These are phyloP conservation scores for Kluyveromyces siamensis DNA, from an alignment of 805 yeast species.

Conservation along the genomic window DNA sequence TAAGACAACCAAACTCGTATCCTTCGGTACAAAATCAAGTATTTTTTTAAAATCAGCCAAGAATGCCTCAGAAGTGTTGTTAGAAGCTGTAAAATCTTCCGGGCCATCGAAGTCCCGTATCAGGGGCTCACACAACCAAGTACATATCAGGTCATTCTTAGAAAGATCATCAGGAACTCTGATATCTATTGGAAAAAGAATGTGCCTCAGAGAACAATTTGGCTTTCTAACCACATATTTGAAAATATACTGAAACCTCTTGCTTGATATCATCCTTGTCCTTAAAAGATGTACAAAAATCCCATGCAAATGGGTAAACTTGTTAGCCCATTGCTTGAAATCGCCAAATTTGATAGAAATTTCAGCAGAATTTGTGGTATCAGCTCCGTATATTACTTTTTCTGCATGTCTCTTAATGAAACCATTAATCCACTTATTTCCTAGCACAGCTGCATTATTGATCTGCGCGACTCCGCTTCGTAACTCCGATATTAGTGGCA, in stretches of 20 bases:
- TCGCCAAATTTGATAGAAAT: conserved; percentile 9
- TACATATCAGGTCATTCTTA: background rate
- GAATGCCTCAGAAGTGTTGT: background rate
- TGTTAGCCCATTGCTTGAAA: conserved; percentile 12
- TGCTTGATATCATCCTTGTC: conserved; percentile 4
- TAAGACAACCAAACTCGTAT: background rate
- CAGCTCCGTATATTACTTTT: conserved; percentile 15
- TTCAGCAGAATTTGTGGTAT: background rate
- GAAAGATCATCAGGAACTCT: background rate
- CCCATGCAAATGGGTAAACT: conserved; percentile 13
- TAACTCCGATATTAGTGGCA: conserved; percentile 11
- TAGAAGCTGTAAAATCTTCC: background rate
- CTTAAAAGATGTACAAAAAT: conserved; percentile 14
- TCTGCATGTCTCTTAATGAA: conserved; percentile 17
- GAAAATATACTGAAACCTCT: conserved; percentile 1
- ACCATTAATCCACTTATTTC: conserved; percentile 19
- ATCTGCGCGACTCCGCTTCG: conserved; percentile 8
- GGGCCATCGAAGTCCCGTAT: background rate
- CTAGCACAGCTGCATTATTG: conserved; percentile 5
- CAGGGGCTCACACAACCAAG: background rate
- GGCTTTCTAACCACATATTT: background rate
- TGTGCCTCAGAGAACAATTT: background rate
- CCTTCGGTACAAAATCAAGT: background rate
- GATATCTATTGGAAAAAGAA: background rate
- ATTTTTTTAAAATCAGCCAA: background rate